Percentiles rank a stretch among this genome's conserved stretches.
Conservation (phyloP, 768 basidiomycete species). For the Tylopilus sp. region DNA sequence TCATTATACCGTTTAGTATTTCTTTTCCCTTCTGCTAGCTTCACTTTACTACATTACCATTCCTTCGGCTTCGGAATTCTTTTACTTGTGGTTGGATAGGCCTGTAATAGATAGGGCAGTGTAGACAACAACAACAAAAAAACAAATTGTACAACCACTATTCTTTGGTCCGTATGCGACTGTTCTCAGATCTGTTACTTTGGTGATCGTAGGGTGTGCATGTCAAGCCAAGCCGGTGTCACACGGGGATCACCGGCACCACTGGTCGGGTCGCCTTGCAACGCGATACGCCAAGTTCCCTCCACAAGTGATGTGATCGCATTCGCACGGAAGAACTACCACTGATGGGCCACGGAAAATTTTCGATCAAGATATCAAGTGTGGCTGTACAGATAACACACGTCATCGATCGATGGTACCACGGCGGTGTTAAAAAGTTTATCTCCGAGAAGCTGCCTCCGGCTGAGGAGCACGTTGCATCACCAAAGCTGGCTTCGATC, state of each 20-base stretch:
- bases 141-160: conserved; percentile 6
- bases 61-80: neutral
- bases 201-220: too few species aligned
- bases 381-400: neutral
- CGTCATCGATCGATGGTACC: conserved; percentile 8
- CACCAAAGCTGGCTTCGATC: neutral
- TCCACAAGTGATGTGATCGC: too few species aligned
- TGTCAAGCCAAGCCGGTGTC: too few species aligned
- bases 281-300: too few species aligned
- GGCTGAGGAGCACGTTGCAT: conserved; percentile 16
- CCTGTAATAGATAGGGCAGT: conserved; percentile 20
- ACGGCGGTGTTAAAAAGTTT: conserved; percentile 3
- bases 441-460: neutral
- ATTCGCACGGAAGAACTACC: neutral
- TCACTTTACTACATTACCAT: neutral
- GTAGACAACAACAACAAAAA: conserved; percentile 13
- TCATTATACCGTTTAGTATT: conserved; percentile 22
- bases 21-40: too few species aligned
- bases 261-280: neutral
- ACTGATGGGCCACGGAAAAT: neutral
- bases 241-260: neutral
- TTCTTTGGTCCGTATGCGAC: neutral
- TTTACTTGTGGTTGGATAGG: neutral
- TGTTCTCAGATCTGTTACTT: too few species aligned
- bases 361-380: conserved; percentile 10